phyloP scores from a whole-genome alignment of 1,139 yeast species.

The Candida tetrigidarum region DNA sequence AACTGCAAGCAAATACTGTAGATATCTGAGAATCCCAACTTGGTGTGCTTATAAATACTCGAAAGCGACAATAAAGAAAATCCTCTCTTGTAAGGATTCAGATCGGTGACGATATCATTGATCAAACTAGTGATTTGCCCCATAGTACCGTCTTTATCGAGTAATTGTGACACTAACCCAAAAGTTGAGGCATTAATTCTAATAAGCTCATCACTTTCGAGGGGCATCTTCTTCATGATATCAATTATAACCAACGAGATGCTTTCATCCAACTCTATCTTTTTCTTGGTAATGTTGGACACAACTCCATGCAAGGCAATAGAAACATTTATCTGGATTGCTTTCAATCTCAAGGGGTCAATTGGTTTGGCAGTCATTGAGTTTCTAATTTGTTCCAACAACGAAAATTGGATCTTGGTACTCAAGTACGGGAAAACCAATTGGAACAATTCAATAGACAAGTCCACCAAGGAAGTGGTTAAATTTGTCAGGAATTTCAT shows the following conservation, averaged over 20 bases:
- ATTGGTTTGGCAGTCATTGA: slow-evolving; percentile 38
- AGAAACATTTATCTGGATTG: slow-evolving; percentile 63
- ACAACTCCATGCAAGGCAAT: slow-evolving; percentile 67
- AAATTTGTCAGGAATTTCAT: slow-evolving; percentile 34
- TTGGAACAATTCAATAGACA: slow-evolving; percentile 78
- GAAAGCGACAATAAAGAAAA: slow-evolving; percentile 65
- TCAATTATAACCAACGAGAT: slow-evolving; percentile 59
- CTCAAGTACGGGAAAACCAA: slow-evolving; percentile 73
- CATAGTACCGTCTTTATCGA: slow-evolving; percentile 35
- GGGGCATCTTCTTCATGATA: slow-evolving; percentile 54
- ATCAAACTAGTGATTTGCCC: slow-evolving; percentile 59
- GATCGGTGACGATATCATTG: slow-evolving; percentile 57
- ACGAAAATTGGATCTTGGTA: slow-evolving; percentile 82
- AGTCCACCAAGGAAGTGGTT: slow-evolving; percentile 67
- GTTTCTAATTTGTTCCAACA: slow-evolving; percentile 76
- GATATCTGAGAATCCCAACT: slow-evolving; percentile 42
- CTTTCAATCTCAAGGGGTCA: slow-evolving; percentile 44
- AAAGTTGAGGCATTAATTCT: slow-evolving; percentile 66
- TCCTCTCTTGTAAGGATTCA: slow-evolving; percentile 67
- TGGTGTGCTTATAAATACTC: slow-evolving; percentile 52
- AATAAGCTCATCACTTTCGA: slow-evolving; percentile 40
- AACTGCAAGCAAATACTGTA: slow-evolving; percentile 64
- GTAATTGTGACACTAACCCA: slow-evolving; percentile 59
- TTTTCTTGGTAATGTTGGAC: slow-evolving; percentile 32
- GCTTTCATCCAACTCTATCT: slow-evolving; percentile 40